phyloP scores from a whole-genome alignment of 495 filamentous ascomycete species.

The Aspergillus incahuasiensis region DNA sequence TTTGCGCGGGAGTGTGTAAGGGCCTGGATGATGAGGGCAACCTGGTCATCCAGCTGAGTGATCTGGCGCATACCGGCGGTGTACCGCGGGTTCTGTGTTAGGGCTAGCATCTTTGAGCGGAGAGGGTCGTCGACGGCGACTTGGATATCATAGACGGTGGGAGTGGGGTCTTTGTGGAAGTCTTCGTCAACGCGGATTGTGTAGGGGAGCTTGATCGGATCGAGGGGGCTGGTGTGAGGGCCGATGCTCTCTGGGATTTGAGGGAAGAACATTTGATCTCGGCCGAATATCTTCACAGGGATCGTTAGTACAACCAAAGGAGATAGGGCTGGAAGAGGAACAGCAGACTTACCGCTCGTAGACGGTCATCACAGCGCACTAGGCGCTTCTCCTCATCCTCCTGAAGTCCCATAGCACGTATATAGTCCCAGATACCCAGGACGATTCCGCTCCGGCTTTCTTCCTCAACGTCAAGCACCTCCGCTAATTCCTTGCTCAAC shows the following conservation, averaged over 20 bases:
- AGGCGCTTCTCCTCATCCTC: conserved; percentile 91
- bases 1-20: conserved; percentile 76
- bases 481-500: conserved; percentile 71
- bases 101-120: conserved; percentile 57
- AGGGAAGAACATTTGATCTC: conserved; percentile 84
- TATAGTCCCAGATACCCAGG: conserved; percentile 93
- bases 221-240: conserved; percentile 68
- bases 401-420: conserved; percentile 76
- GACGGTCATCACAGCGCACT: conserved; percentile 79
- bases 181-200: conserved; percentile 90
- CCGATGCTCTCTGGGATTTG: conserved; percentile 70
- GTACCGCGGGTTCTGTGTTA: conserved; percentile 50
- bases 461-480: conserved; percentile 80
- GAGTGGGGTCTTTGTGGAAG: conserved; percentile 58
- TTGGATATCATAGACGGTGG: conserved; percentile 83
- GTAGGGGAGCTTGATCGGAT: conserved; percentile 81
- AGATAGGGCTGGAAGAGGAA: neutral
- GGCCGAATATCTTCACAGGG: conserved; percentile 62
- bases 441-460: conserved; percentile 82
- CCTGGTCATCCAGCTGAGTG: conserved; percentile 69
- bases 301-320: conserved; percentile 8
- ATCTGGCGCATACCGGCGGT: conserved; percentile 64
- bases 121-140: conserved; percentile 83
- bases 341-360: conserved; percentile 59
- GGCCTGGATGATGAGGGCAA: conserved; percentile 73